These are phyloP conservation scores for Colletotrichum lupini DNA, from an alignment of 2,329 filamentous ascomycete genomes.

Conservation along the genomic window DNA sequence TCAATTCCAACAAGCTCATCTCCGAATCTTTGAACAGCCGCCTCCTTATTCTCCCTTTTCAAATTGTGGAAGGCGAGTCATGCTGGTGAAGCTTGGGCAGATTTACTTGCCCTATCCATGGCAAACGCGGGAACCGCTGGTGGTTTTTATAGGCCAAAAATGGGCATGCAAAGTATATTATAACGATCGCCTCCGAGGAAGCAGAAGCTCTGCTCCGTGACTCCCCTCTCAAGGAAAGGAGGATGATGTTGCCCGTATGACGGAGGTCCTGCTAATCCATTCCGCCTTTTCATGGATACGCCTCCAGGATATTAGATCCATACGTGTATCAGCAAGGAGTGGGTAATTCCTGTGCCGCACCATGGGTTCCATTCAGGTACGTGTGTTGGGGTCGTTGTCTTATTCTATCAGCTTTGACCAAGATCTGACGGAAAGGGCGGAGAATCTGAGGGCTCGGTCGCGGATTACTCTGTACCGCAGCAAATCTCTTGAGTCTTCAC, in stretches of 20 bases:
- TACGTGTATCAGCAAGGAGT: neutral
- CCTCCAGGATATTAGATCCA: neutral
- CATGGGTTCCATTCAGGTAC: neutral
- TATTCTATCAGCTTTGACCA: neutral
- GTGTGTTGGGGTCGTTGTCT: neutral
- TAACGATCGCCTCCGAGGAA: neutral
- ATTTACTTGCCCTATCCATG: neutral
- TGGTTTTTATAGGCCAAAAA: neutral
- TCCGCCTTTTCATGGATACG: neutral
- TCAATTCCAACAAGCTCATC: neutral
- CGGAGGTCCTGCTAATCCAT: neutral
- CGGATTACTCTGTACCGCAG: neutral
- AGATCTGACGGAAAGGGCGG: neutral
- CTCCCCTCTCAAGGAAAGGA: neutral
- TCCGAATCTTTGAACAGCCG: neutral
- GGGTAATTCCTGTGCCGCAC: neutral
- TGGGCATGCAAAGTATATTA: neutral
- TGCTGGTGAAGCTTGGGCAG: neutral
- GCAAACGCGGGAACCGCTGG: neutral
- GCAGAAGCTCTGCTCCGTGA: neutral
- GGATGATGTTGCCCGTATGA: neutral
- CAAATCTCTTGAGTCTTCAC: neutral
- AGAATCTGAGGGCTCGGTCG: neutral
- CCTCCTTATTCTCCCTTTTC: neutral
- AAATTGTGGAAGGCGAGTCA: neutral